Evolutionary conservation across 2,329 filamentous ascomycete genomes (phyloP).

Genomic region (Trichoderma gracile): DNA sequence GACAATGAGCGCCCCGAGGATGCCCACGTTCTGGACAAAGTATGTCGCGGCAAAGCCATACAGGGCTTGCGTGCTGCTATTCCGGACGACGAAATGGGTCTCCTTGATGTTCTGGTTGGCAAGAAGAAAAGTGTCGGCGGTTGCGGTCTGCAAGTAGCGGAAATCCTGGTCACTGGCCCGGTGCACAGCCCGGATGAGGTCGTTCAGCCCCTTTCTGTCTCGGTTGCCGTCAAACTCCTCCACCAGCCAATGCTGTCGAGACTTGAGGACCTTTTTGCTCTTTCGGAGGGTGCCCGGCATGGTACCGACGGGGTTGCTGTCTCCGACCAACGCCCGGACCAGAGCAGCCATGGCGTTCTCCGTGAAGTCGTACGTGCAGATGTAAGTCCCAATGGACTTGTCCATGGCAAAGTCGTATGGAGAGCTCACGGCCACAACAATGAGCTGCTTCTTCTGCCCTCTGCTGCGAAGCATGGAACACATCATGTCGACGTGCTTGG

Average conservation of each 20-base stretch:
- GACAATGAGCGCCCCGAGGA: slow-evolving; percentile 85
- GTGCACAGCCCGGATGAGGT: slow-evolving; percentile 70
- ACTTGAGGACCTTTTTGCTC: slow-evolving; percentile 82
- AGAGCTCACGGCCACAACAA: slow-evolving; percentile 91
- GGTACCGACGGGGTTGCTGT: slow-evolving; percentile 60
- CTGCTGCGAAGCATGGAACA: slow-evolving; percentile 77
- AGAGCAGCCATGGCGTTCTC: slow-evolving; percentile 85
- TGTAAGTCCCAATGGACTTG: slow-evolving; percentile 82
- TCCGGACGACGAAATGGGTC: slow-evolving; percentile 87
- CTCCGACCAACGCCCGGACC: slow-evolving; percentile 80
- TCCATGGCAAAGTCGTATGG: slow-evolving; percentile 97
- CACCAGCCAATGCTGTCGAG: slow-evolving; percentile 93
- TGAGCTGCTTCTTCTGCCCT: slow-evolving; percentile 82
- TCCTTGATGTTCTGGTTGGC: slow-evolving; percentile 71
- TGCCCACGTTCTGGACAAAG: slow-evolving; percentile 69
- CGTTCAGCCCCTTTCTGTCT: slow-evolving; percentile 71
- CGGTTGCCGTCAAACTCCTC: slow-evolving; percentile 81
- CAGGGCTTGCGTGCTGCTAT: slow-evolving; percentile 85
- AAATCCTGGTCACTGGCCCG: slow-evolving; percentile 67
- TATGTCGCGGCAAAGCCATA: slow-evolving; percentile 95
- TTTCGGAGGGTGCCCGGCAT: slow-evolving; percentile 77
- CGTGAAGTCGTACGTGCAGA: slow-evolving; percentile 96
- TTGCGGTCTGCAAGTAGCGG: slow-evolving; percentile 68
- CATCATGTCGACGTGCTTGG: slow-evolving; percentile 95
- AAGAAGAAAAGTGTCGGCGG: slow-evolving; percentile 74